phyloP scores from a whole-genome alignment of 345 rosid species.

The Eucalyptus sp. region DNA sequence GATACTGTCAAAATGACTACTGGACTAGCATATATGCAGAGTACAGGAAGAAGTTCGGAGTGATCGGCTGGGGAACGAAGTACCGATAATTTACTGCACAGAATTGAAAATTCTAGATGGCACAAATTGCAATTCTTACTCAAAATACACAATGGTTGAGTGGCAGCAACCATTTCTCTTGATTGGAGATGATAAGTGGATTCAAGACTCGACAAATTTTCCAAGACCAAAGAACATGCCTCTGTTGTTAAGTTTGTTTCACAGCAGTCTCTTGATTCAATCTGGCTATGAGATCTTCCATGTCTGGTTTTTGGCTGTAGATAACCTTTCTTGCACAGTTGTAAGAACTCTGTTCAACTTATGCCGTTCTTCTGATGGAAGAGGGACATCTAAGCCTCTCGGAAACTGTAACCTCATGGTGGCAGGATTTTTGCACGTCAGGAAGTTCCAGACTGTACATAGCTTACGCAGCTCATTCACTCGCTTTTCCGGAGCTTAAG shows the following conservation, averaged over 20 bases:
- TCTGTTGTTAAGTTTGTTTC: conserved; percentile 53
- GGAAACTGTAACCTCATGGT: conserved; percentile 10
- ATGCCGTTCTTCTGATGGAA: conserved; percentile 46
- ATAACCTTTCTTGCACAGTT: conserved; percentile 48
- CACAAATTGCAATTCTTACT: not conserved
- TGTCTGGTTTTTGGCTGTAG: conserved; percentile 59
- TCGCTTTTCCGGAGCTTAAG: conserved; percentile 24
- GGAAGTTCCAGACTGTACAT: not conserved
- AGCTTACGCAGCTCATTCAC: conserved; percentile 17
- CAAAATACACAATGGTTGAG: not conserved
- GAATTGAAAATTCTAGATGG: not conserved
- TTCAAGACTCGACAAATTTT: not conserved
- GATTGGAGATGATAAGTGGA: not conserved
- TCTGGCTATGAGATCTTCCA: conserved; percentile 73
- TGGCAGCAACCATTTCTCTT: not conserved
- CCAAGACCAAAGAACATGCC: conserved; percentile 13
- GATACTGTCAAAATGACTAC: not conserved
- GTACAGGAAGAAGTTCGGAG: not conserved
- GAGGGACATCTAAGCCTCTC: too few relatives aligned
- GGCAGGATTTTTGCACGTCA: not conserved
- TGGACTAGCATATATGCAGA: not conserved
- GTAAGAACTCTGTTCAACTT: conserved; percentile 63
- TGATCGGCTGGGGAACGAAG: not conserved
- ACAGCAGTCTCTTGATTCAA: conserved; percentile 73
- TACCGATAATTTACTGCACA: not conserved